phyloP scores from a whole-genome alignment of 331 rosid species.

The Acacia pycnantha region DNA sequence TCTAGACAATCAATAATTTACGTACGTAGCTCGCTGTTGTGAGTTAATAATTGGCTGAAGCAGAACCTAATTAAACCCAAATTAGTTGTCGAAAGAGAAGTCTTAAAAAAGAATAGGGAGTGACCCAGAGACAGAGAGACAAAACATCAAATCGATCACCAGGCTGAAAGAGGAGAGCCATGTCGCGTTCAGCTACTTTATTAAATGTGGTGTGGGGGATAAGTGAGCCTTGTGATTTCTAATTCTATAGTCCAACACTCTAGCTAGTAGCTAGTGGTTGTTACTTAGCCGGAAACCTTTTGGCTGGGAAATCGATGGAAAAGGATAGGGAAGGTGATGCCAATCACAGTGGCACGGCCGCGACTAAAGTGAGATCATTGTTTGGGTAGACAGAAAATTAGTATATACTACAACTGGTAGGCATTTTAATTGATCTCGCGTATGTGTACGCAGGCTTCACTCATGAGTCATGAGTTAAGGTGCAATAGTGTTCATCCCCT shows the following conservation, averaged over 20 bases:
- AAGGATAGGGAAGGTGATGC: slow-evolving; percentile 41
- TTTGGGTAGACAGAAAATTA: neutral
- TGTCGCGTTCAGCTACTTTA: slow-evolving; percentile 28
- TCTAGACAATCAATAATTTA: neutral
- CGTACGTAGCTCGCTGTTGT: neutral
- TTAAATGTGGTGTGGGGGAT: neutral
- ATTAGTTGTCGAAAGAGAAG: neutral
- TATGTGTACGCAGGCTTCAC: slow-evolving; percentile 12
- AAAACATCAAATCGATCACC: neutral
- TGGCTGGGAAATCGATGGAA: slow-evolving; percentile 69
- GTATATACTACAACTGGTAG: neutral
- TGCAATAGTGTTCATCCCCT: slow-evolving; percentile 26
- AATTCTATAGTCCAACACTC: neutral
- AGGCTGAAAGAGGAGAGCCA: neutral
- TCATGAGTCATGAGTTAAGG: slow-evolving; percentile 45
- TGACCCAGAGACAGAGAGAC: neutral
- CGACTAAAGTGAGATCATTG: slow-evolving; percentile 47
- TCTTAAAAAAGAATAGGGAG: neutral
- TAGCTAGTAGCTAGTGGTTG: slow-evolving; percentile 15
- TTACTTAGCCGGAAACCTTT: slow-evolving; percentile 62
- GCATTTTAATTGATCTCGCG: neutral
- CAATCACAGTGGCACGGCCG: neutral
- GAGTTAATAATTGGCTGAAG: neutral
- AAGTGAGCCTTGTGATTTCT: slow-evolving; percentile 44
- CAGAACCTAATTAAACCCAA: neutral